Evolutionary conservation across 2,329 filamentous ascomycete genomes (phyloP).

Genomic region (Seiridium unicorne): DNA sequence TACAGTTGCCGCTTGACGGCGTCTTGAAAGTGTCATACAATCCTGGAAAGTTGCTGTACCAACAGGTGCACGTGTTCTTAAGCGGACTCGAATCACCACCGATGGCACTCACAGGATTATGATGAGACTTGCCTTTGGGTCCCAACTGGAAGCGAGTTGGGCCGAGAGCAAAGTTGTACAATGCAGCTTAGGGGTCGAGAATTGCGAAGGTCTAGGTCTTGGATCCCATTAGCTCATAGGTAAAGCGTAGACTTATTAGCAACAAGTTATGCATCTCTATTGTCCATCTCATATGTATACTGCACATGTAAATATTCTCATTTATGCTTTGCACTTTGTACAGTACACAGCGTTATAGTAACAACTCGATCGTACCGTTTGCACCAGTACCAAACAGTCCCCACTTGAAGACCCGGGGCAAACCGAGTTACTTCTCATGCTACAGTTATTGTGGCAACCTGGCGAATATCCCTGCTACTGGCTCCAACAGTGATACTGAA

Average conservation of each 20-base stretch:
- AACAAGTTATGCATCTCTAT: no score
- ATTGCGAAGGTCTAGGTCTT: no score
- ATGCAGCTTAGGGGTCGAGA: no score
- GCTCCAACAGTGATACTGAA: constrained; percentile 43
- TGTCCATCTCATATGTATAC: no score
- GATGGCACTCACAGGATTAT: background rate
- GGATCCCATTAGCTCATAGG: no score
- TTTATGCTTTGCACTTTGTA: no score
- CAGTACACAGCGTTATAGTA: no score
- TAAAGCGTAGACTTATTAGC: no score
- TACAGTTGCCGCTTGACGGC: background rate
- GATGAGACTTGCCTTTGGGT: background rate
- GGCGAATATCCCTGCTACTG: constrained; percentile 44
- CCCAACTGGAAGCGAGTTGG: background rate
- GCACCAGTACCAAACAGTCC: background rate
- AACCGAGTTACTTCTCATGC: constrained; percentile 7
- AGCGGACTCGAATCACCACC: background rate
- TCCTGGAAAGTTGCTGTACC: background rate
- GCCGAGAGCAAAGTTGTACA: background rate
- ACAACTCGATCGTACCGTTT: background rate
- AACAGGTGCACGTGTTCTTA: background rate
- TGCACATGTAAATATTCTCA: no score
- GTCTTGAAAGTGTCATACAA: background rate
- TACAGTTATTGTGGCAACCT: constrained; percentile 32
- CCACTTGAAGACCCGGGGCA: background rate